A percentile compares a stretch with the other conserved stretches of the same genome.
Evolutionary conservation across 345 rosid species (phyloP).

Genomic region (Streptanthus diversifolius): DNA sequence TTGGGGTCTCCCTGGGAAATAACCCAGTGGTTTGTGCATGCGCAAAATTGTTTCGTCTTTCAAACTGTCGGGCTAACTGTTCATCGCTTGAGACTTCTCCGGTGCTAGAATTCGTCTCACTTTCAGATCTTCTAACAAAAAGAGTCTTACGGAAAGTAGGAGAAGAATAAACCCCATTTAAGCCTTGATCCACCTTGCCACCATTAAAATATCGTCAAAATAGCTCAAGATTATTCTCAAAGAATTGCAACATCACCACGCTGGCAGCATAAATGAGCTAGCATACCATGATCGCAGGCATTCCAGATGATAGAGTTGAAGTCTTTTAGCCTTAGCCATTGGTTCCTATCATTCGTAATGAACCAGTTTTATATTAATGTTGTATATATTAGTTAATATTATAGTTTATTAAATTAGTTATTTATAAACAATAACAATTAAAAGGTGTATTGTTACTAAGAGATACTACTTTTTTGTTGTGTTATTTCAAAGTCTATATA

Average conservation of each 20-base stretch:
- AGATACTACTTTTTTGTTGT: no score
- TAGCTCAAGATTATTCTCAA: not conserved
- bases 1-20: slow-evolving; percentile 55
- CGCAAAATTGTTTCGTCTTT: slow-evolving; percentile 44
- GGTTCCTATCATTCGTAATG: slow-evolving; percentile 59
- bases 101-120: slow-evolving; percentile 36
- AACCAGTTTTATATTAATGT: no score
- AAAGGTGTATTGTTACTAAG: no score
- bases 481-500: no score
- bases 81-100: slow-evolving; percentile 42
- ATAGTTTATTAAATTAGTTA: no score
- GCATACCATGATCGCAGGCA: slow-evolving; percentile 88
- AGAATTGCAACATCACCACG: slow-evolving; percentile 37
- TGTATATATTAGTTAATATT: no score
- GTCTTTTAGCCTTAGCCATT: slow-evolving; percentile 86
- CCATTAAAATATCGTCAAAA: slow-evolving; percentile 19
- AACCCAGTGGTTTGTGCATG: slow-evolving; percentile 46
- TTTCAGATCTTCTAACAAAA: slow-evolving; percentile 52
- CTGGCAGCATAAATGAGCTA: not conserved
- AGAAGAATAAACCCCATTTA: slow-evolving; percentile 68
- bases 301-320: slow-evolving; percentile 72
- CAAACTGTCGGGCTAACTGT: slow-evolving; percentile 62
- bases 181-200: slow-evolving; percentile 89
- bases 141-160: slow-evolving; percentile 91
- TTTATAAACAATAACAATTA: no score